Evolutionary conservation across 1,284 basidiomycete genomes (phyloP), one percentile per base, ranked within the genome.

Genomic region (Cryptococcus sp.): DNA sequence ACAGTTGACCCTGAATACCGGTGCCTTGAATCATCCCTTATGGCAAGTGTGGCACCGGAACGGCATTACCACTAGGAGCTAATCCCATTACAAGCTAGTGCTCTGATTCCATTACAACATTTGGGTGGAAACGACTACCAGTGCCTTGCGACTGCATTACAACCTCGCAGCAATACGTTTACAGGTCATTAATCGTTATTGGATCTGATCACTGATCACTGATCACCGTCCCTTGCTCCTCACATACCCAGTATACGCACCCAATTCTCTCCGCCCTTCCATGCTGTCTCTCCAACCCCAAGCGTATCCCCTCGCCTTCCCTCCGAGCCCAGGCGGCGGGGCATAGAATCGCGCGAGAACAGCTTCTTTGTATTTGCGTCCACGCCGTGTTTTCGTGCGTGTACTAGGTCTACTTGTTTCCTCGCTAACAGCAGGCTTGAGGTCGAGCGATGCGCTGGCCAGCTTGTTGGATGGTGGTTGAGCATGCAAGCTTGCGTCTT

Each of bases 271-370:
- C 20, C 63, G 38, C n/a, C 63, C 63, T 42, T 65, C 63, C 52
- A 56, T 51, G 42, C 60, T 62, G 50, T 62, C 63, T n/a, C 63
- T 38, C 38, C 54, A 65, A 2, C 63, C 63, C 60, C 60, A 65
- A n/a, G 60, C 63, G 25, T 65, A 65, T 19, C 63, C 63, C 42
- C 63, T 30, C 13, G 52, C 60, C 55, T 65, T 62, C 1, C 63
- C 63, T 8, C 63, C 63, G 13, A 65, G 23, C n/a, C 54, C 63
- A 30, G 43, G n/a, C 13, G 60, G 50, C 11, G 63, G 60, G 19
- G 63, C 63, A 51, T 57, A 65, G 47, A 65, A 65, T n/a, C 60
- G 52, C 17, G 63, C 22, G 35, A 38, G 17, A 2, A 35, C 30
- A 10, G 30, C 8, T 35, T 3, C 30, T 8, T 8, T 35, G 30